Evolutionary conservation across 192 early-diverging fungal species (phyloP).

Genomic region (Coemansia sp.): DNA sequence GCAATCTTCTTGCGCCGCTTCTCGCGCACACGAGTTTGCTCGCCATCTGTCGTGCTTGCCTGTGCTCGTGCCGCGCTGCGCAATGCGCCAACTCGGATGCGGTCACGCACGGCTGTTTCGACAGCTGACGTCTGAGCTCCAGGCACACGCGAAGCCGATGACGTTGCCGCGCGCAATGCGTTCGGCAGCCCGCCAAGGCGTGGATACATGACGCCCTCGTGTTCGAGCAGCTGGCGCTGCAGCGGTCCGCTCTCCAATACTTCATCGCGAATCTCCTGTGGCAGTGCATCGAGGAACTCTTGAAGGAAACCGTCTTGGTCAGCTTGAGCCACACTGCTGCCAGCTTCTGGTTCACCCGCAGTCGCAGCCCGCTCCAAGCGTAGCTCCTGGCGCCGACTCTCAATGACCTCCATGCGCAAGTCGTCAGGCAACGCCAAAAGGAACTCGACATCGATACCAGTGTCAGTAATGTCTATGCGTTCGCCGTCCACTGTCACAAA

Average conservation of each 20-base stretch:
- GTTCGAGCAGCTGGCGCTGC: conserved; percentile 65
- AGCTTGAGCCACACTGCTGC: background rate
- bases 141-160: background rate
- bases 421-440: conserved; percentile 93
- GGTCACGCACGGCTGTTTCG: conserved; percentile 24
- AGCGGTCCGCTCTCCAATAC: conserved; percentile 71
- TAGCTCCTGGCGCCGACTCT: conserved; percentile 70
- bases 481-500: conserved; percentile 75
- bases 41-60: background rate
- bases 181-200: conserved; percentile 5
- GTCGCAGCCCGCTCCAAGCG: conserved; percentile 21
- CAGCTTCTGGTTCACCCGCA: conserved; percentile 3
- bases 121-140: conserved; percentile 7
- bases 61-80: background rate
- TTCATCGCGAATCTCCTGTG: conserved; percentile 86
- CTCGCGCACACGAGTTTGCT: conserved; percentile 34
- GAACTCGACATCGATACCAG: conserved; percentile 92
- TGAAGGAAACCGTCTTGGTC: conserved; percentile 59
- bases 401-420: conserved; percentile 87
- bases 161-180: conserved; percentile 1
- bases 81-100: conserved; percentile 24
- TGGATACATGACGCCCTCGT: conserved; percentile 52
- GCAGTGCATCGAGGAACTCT: conserved; percentile 91
- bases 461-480: conserved; percentile 84
- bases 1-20: conserved; percentile 46